phyloP scores from a whole-genome alignment of 495 filamentous ascomycete species.

The Neurospora intermedia region DNA sequence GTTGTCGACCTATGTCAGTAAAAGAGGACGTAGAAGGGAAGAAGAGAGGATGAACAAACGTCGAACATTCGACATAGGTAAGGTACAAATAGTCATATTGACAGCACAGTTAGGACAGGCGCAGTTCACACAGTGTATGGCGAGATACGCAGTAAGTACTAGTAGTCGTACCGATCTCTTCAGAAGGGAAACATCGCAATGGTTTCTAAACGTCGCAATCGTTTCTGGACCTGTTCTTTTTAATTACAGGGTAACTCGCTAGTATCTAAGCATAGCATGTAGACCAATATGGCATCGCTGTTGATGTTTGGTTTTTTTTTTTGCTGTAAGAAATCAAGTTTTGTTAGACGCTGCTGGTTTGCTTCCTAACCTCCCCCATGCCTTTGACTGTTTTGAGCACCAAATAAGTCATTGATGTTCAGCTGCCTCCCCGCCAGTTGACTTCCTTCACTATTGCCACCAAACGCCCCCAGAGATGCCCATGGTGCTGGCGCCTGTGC shows the following conservation, averaged over 20 bases:
- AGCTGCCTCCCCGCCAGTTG: slow-evolving; percentile 15
- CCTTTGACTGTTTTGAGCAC: neutral
- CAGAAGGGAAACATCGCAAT: neutral
- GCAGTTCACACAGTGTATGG: neutral
- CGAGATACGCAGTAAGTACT: neutral
- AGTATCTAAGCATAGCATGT: neutral
- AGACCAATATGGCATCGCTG: neutral
- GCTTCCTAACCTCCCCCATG: neutral
- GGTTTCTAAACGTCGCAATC: neutral
- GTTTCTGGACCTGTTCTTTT: neutral
- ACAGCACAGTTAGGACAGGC: neutral
- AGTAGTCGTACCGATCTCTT: neutral
- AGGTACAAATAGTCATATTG: neutral
- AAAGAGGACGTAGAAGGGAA: neutral
- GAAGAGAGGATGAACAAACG: neutral
- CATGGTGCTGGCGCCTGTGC: neutral
- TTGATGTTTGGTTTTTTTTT: neutral
- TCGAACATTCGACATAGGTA: neutral
- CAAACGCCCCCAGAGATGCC: neutral
- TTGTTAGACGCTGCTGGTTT: neutral
- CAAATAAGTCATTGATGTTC: slow-evolving; percentile 25
- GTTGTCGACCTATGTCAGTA: neutral
- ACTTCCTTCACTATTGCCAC: neutral
- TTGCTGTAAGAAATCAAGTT: neutral
- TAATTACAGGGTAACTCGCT: neutral